Conservation (phyloP, 805 yeast species). For the Yamadazyma endophytica region DNA sequence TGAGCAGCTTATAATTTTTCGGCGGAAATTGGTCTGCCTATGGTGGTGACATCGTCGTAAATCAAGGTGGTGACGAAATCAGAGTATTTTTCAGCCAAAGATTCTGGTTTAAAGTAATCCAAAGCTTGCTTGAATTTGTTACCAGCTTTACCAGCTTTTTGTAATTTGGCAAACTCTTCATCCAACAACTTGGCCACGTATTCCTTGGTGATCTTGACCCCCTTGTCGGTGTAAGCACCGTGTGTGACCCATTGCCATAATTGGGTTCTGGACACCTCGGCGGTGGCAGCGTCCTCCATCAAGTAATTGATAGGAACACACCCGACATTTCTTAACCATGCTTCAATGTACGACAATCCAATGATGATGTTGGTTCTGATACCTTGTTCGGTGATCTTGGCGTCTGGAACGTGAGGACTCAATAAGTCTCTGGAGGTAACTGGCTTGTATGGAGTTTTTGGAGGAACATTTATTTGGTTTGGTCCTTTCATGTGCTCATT, state of each 20-base stretch:
- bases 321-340: slow-evolving; percentile 80
- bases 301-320: slow-evolving; percentile 82
- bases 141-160: slow-evolving; percentile 46
- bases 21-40: slow-evolving; percentile 39
- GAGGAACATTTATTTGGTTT: slow-evolving; percentile 63
- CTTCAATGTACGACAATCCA: slow-evolving; percentile 78
- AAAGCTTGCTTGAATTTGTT: slow-evolving; percentile 70
- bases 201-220: slow-evolving; percentile 54
- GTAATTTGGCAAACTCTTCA: slow-evolving; percentile 56
- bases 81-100: slow-evolving; percentile 65
- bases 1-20: slow-evolving; percentile 32
- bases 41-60: slow-evolving; percentile 67
- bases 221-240: slow-evolving; percentile 57
- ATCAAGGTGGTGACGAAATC: slow-evolving; percentile 75
- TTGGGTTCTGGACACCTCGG: slow-evolving; percentile 81
- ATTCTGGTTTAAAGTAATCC: slow-evolving; percentile 67
- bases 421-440: slow-evolving; percentile 56
- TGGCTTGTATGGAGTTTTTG: slow-evolving; percentile 46
- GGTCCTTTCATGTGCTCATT: slow-evolving; percentile 78
- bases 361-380: slow-evolving; percentile 68
- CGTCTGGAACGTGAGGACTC: slow-evolving; percentile 60
- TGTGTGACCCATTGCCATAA: slow-evolving; percentile 82
- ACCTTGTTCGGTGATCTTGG: slow-evolving; percentile 65
- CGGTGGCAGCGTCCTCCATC: slow-evolving; percentile 91
- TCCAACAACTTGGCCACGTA: slow-evolving; percentile 54